Evolutionary conservation across 177 flowering plant species (phyloP).

Genomic region (Vitis hybrid): DNA sequence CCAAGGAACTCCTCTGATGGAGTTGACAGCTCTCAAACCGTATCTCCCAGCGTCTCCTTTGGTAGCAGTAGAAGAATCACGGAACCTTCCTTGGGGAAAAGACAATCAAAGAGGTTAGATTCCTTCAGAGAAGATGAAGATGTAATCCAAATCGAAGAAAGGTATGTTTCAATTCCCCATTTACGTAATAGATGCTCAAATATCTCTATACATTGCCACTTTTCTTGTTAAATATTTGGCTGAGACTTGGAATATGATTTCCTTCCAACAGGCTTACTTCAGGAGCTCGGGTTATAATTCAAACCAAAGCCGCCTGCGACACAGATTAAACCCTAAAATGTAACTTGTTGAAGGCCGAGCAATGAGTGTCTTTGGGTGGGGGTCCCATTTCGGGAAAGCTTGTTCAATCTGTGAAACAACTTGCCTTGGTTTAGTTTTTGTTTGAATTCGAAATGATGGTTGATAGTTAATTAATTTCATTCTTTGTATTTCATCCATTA

Average conservation of each 20-base stretch:
- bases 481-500: too few relatives aligned
- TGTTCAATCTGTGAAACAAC: neutral
- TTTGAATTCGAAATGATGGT: constrained; percentile 26
- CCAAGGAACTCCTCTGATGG: constrained; percentile 69
- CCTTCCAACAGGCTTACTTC: constrained; percentile 84
- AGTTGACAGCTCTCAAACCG: constrained; percentile 24
- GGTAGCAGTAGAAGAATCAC: constrained; percentile 58
- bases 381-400: neutral
- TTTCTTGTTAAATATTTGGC: constrained; percentile 1
- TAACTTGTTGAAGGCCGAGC: neutral
- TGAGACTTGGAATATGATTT: constrained; percentile 19
- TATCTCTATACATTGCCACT: neutral
- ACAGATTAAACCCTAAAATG: constrained; percentile 12
- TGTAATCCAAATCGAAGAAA: constrained; percentile 85
- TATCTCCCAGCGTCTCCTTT: constrained; percentile 29
- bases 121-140: constrained; percentile 57
- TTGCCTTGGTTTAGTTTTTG: neutral
- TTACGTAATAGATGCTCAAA: neutral
- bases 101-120: constrained; percentile 41
- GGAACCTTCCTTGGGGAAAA: constrained; percentile 38
- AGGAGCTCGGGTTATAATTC: constrained; percentile 97
- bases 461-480: too few relatives aligned
- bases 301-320: constrained; percentile 47
- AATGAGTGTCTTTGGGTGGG: neutral
- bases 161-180: constrained; percentile 48